Evolutionary conservation across 2,329 filamentous ascomycete species (phyloP), one percentile per base, ranked within the genome.

Genomic region (Fulvia fulva): DNA sequence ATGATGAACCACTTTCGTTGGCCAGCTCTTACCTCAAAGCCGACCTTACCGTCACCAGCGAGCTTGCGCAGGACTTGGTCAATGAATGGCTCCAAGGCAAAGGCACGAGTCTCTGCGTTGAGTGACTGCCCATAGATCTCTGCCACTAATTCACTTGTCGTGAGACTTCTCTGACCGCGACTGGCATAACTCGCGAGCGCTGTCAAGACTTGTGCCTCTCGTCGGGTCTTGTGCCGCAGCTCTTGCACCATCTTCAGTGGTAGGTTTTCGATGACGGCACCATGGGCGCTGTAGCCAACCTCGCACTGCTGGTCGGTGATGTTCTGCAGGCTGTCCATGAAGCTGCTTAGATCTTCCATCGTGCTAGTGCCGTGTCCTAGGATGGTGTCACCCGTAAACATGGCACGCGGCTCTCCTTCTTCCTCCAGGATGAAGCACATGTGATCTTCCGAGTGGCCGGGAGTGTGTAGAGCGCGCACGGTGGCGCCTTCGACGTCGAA

Each of bases 21-120:
- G 0, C 68, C 65, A 9, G 50, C 47, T 14, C 67, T 56, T 12
- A 65, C 57, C 58, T 68, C 60, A 45, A 72, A 71, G 1, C 64
- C 70, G 1, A 71, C 70, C 46, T 63, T 65, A 1, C 67, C 66
- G 55, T 71, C 70, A 0, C 62, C 67, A 7, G 70, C 63, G 83
- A 89, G 66, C 88, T 91, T 70, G 81, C 88, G 64, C 78, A 89
- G 69, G 83, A 72, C 76, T 78, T 79, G 55, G 76, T 82, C 50
- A 85, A 88, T 53, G 81, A 85, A 60, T 83, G 91, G 75, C 91
- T 95, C 87, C 88, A 93, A 72, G 90, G 94, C 70, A 87, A 92
- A 64, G 9, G 68, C 63, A 0, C 74, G 57, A 0, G 76, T 70
- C 16, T 70, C 63, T n/a, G 72, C 67, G 51, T 76, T 71, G 32